Conservation (phyloP, 345 rosid genomes). For the Euphorbia tirucalli region DNA sequence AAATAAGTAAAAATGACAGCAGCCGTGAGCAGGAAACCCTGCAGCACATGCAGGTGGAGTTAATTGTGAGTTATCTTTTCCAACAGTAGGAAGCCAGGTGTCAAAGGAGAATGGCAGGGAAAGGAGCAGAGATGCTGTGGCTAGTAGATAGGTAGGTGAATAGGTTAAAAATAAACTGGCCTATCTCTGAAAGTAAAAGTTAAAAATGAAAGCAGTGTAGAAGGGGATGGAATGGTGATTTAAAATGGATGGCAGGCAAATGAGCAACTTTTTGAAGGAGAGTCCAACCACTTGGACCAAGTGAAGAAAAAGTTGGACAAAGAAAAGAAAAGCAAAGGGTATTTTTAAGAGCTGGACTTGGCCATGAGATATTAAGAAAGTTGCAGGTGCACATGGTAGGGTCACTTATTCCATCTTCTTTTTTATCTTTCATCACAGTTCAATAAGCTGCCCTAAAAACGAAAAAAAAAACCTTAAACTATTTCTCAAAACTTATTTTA, state of each 20-base stretch:
- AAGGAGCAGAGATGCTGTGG: background rate
- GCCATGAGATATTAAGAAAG: too few species aligned
- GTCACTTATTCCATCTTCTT: too few species aligned
- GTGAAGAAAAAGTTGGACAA: background rate
- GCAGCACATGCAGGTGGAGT: background rate
- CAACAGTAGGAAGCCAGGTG: background rate
- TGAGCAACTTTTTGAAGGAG: conserved; percentile 22
- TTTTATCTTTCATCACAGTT: too few species aligned
- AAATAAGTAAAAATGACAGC: too few species aligned
- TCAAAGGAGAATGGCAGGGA: background rate
- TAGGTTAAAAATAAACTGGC: background rate
- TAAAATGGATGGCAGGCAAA: conserved; percentile 8
- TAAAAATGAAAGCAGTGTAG: background rate
- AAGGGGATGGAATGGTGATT: background rate
- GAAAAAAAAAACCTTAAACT: too few species aligned
- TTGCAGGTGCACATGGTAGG: too few species aligned
- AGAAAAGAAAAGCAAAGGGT: background rate
- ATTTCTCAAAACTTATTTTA: too few species aligned
- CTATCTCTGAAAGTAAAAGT: too few species aligned
- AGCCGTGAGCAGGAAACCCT: too few species aligned
- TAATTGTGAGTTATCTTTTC: background rate
- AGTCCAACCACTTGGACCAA: conserved; percentile 25
- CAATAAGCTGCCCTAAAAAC: too few species aligned
- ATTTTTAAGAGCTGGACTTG: too few species aligned
- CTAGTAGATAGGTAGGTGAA: background rate